Conservation (phyloP, 441 rosid species). For the Lepidium campestre region DNA sequence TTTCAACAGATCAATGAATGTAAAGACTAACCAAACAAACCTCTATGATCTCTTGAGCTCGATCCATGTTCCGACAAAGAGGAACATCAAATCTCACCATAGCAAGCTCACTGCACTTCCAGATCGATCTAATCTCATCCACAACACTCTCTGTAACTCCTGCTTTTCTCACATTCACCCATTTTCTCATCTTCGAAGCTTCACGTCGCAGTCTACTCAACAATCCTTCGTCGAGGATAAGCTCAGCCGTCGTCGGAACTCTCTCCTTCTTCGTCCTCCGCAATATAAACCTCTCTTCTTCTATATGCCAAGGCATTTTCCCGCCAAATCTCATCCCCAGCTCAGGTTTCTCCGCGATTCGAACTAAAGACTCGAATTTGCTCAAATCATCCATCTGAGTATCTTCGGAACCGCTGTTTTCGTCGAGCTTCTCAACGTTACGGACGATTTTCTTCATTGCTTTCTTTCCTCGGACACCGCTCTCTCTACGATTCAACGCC, state of each 20-base stretch:
- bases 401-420: constrained; percentile 19
- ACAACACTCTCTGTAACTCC: constrained; percentile 70
- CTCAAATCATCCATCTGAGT: constrained; percentile 9
- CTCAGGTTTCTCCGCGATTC: constrained; percentile 15
- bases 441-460: constrained; percentile 55
- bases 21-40: constrained; percentile 30
- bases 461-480: constrained; percentile 68
- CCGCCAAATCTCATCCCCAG: constrained; percentile 24
- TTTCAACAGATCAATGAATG: not conserved
- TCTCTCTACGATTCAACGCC: constrained; percentile 54
- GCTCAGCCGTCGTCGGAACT: constrained; percentile 45
- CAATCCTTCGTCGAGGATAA: constrained; percentile 44
- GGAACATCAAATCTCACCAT: constrained; percentile 75
- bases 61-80: constrained; percentile 68
- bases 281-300: constrained; percentile 42
- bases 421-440: constrained; percentile 43
- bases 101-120: constrained; percentile 61
- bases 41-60: constrained; percentile 84
- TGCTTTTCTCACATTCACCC: constrained; percentile 85
- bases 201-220: constrained; percentile 53
- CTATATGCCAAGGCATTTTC: constrained; percentile 69
- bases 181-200: constrained; percentile 53
- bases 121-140: constrained; percentile 44
- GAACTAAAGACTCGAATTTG: constrained; percentile 31
- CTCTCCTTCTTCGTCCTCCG: constrained; percentile 58